Base-by-base conservation (phyloP, 495 filamentous ascomycete genomes). In the Penicillium cataractarum region DNA sequence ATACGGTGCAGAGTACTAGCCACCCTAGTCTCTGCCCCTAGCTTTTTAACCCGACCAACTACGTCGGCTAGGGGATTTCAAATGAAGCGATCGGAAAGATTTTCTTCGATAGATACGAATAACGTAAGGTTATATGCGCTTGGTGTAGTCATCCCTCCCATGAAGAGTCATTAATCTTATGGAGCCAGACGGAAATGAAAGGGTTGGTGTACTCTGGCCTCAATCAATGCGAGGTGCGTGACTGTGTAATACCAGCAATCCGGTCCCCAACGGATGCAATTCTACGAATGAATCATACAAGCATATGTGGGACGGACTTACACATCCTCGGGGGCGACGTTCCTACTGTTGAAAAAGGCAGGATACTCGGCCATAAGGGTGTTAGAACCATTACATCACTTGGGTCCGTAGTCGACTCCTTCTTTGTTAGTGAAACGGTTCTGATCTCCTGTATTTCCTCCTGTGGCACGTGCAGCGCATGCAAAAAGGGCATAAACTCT, bases 311-410 rank as follows among this genome's bases (percentile, higher is more conserved):
- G 3, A 87, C 82, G 52, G 92, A 96, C 66, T 79, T 94, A 15
- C 92, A 94, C 65, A 79, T 94, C 48, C 80, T 89, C 8, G 87
- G 93, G 65, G 84, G 87, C 54, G 67, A 77, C 22, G 79, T 94
- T 21, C 71, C 92, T 9, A 79, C 92, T 67, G 64, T 92, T 49
- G 76, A 83, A 57, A 85, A 87, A 61, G 90, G 92, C 53, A 90
- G 93, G 70, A 92, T 95, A 65, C 80, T 94, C 1, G 91, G 92
- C 48, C 90, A 96, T 71, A 90, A 94, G 62, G 92, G 92, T 73
- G 90, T 88, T 70, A 90, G 92, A 35, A 75, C 87, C 27, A 86
- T 93, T 15, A 87, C 91, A 27, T 75, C 82, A 26, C 79, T 91
- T n/a, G 92, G 91, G 0, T 63, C 82, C 0, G 82, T 60, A 0